Conservation (phyloP, 257 asterid species). For the Asclepias syriaca region DNA sequence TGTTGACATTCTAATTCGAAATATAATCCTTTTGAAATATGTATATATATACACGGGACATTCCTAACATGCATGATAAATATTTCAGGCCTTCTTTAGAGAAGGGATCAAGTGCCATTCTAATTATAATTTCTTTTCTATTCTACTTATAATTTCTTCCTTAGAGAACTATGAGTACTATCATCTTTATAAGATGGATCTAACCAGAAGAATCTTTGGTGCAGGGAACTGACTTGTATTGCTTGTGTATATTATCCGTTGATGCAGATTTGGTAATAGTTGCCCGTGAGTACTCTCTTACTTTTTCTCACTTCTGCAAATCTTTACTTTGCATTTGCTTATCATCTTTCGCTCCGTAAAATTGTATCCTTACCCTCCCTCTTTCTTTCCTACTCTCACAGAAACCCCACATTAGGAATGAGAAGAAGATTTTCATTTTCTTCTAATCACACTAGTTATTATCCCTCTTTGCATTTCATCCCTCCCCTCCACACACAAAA, state of each 20-base stretch:
- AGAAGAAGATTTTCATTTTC: no score
- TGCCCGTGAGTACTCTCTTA: conserved; percentile 60
- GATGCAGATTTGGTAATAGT: conserved; percentile 43
- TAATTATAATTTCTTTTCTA: no score
- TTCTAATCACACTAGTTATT: not conserved
- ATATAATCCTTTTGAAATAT: no score
- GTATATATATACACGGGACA: no score
- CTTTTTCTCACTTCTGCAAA: conserved; percentile 6
- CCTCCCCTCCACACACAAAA: not conserved
- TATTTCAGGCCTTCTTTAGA: no score
- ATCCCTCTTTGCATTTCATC: not conserved
- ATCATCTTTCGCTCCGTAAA: not conserved
- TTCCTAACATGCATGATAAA: no score
- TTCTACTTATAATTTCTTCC: no score
- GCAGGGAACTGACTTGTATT: conserved; percentile 51
- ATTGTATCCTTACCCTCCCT: not conserved
- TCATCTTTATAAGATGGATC: not conserved
- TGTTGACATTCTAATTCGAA: no score
- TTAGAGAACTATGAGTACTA: not conserved
- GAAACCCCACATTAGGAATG: not conserved
- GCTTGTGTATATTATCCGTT: conserved; percentile 41
- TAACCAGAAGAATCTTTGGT: conserved; percentile 11
- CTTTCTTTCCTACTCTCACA: not conserved
- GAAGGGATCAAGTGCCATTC: no score
- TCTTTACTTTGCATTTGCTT: not conserved